A percentile compares a stretch with the other conserved stretches of the same genome.
Evolutionary conservation across 2,329 filamentous ascomycete genomes (phyloP).

Genomic region (Dothideomycetes sp.): DNA sequence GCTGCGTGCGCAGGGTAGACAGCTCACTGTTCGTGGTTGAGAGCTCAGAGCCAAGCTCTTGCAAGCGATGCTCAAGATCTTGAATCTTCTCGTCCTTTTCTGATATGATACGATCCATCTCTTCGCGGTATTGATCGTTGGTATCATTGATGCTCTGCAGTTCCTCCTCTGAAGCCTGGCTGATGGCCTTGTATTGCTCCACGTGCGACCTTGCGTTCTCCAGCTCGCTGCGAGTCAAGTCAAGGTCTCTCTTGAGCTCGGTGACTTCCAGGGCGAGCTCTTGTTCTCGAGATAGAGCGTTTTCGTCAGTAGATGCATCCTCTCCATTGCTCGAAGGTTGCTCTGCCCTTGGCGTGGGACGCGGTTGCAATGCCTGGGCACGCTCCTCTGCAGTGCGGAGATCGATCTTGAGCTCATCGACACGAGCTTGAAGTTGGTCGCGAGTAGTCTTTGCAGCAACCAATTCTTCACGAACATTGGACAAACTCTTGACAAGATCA

Average conservation of each 20-base stretch:
- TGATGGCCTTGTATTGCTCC: constrained; percentile 81
- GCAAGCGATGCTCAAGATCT: constrained; percentile 71
- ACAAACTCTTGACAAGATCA: constrained; percentile 70
- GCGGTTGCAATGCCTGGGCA: constrained; percentile 68
- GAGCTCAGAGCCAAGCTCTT: constrained; percentile 75
- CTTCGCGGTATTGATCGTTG: constrained; percentile 77
- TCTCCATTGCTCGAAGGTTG: constrained; percentile 20
- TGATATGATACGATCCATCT: constrained; percentile 64
- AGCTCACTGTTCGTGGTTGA: constrained; percentile 73
- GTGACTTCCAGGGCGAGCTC: constrained; percentile 75
- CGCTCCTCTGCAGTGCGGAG: constrained; percentile 83
- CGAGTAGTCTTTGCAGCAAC: constrained; percentile 75
- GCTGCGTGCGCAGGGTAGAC: constrained; percentile 65
- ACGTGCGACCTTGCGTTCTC: constrained; percentile 70
- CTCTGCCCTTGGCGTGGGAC: constrained; percentile 54
- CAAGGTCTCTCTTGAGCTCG: constrained; percentile 77
- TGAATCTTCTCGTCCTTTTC: constrained; percentile 71
- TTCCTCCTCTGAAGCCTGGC: constrained; percentile 78
- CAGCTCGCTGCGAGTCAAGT: constrained; percentile 68
- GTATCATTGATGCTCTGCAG: constrained; percentile 68
- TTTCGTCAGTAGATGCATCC: constrained; percentile 27
- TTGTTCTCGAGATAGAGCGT: constrained; percentile 56
- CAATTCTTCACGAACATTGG: constrained; percentile 75
- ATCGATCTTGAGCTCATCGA: constrained; percentile 82
- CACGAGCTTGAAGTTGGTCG: constrained; percentile 78